phyloP scores from a whole-genome alignment of 2,329 filamentous ascomycete species.

The Exophiala bonariae region DNA sequence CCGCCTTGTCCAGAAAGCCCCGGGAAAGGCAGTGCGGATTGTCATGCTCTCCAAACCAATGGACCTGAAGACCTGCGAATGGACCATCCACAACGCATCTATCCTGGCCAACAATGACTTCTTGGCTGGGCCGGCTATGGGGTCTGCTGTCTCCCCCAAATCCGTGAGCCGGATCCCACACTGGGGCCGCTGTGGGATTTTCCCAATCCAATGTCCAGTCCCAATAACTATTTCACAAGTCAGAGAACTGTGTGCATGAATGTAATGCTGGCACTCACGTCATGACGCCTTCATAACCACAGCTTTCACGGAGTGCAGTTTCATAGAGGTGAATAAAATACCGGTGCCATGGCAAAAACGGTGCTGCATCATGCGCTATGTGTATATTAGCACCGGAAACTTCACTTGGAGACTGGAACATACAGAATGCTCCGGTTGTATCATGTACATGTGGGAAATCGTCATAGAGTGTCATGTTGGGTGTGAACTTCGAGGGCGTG shows the following conservation, averaged over 20 bases:
- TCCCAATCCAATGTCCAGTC: slow-evolving; percentile 33
- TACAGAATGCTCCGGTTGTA: not conserved
- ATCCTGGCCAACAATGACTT: not conserved
- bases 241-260: slow-evolving; percentile 1
- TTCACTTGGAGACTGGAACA: no score
- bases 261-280: slow-evolving; percentile 5
- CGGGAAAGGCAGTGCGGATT: slow-evolving; percentile 11
- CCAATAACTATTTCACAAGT: slow-evolving; percentile 32
- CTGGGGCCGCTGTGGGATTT: slow-evolving; percentile 7
- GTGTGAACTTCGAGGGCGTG: slow-evolving; percentile 3
- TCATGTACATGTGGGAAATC: slow-evolving; percentile 9
- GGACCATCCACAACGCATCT: slow-evolving; percentile 7
- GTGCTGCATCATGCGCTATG: slow-evolving; percentile 32
- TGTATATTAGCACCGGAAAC: not conserved
- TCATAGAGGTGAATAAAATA: slow-evolving; percentile 37
- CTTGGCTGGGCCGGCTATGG: not conserved
- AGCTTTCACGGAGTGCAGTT: slow-evolving; percentile 28
- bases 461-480: slow-evolving; percentile 1
- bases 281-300: slow-evolving; percentile 27
- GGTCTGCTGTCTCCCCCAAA: slow-evolving; percentile 17
- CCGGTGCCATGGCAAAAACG: slow-evolving; percentile 39
- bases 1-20: slow-evolving; percentile 1
- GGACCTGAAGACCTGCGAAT: not conserved
- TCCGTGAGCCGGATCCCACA: slow-evolving; percentile 12
- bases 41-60: not conserved